Conservation (phyloP, 2,329 filamentous ascomycete species). For the Pleoardoris graminearum region DNA sequence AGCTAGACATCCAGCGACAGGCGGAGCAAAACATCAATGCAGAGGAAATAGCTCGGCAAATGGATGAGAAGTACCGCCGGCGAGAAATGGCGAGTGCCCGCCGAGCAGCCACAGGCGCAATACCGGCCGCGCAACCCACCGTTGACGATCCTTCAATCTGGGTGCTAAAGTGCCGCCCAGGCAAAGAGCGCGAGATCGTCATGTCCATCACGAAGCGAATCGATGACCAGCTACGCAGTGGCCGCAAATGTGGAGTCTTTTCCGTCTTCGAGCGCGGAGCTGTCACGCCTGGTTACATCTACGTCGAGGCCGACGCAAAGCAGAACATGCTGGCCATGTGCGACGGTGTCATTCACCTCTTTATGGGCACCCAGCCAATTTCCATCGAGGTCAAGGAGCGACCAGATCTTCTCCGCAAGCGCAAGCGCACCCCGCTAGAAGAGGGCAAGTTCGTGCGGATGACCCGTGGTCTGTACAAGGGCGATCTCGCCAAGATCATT, state of each 20-base stretch:
- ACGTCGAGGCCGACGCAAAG: conserved; percentile 87
- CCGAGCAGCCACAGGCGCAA: conserved; percentile 34
- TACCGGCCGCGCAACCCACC: conserved; percentile 75
- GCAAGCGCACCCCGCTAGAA: conserved; percentile 77
- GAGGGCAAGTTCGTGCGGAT: conserved; percentile 92
- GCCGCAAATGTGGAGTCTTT: conserved; percentile 81
- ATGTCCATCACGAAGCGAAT: conserved; percentile 86
- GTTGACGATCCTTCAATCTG: conserved; percentile 96
- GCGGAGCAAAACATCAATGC: conserved; percentile 86
- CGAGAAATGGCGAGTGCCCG: conserved; percentile 50
- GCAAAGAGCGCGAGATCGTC: conserved; percentile 91
- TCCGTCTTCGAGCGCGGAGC: conserved; percentile 89
- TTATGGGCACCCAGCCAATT: conserved; percentile 82
- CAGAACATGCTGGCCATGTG: conserved; percentile 82
- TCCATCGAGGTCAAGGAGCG: conserved; percentile 96
- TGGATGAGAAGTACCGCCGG: conserved; percentile 86
- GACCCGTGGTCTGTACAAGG: conserved; percentile 78
- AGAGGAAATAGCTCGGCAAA: conserved; percentile 80
- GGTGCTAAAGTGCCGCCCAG: conserved; percentile 89
- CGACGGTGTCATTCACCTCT: conserved; percentile 85
- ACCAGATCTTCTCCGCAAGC: conserved; percentile 90
- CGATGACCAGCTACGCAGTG: conserved; percentile 75
- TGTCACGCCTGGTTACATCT: conserved; percentile 92
- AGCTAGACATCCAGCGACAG: conserved; percentile 90
- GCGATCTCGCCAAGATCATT: conserved; percentile 88